Conservation (phyloP, 2,329 filamentous ascomycete genomes). For the Penicillium sp. region DNA sequence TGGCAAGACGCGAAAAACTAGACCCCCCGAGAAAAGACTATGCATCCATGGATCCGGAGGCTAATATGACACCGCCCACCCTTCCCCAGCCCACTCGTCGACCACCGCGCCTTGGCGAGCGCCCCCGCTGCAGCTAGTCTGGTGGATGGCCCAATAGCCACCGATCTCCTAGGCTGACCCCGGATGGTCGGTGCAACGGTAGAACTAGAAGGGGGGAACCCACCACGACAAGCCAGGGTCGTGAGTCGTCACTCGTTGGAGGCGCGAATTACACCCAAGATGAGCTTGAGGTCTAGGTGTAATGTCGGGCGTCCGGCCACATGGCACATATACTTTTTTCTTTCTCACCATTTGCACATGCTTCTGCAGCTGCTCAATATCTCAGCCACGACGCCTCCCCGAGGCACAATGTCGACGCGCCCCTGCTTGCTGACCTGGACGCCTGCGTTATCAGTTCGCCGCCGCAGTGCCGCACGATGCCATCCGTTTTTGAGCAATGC, state of each 20-base stretch:
- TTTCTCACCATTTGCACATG: background rate
- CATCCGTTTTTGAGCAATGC: background rate
- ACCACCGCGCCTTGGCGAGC: constrained; percentile 14
- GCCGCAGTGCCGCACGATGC: background rate
- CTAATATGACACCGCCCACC: background rate
- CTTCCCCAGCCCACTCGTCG: background rate
- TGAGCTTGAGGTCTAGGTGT: background rate
- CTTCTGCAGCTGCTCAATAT: constrained; percentile 1
- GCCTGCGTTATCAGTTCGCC: background rate
- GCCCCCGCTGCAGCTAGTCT: constrained; percentile 15
- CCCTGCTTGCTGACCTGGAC: background rate
- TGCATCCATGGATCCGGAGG: background rate
- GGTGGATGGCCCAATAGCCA: constrained; percentile 10
- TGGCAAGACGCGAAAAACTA: background rate
- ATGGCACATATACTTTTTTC: background rate
- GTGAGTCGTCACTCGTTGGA: background rate
- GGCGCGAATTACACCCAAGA: background rate
- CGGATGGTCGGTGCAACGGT: constrained; percentile 18
- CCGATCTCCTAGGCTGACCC: background rate
- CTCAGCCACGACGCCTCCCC: background rate
- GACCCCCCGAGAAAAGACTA: background rate
- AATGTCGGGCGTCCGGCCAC: background rate
- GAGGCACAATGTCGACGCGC: background rate
- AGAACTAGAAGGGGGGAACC: background rate
- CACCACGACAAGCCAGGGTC: background rate